Percentiles rank a stretch among this genome's conserved stretches.
Evolutionary conservation across 768 basidiomycete genomes (phyloP).

Genomic region (Podaxis sp.): DNA sequence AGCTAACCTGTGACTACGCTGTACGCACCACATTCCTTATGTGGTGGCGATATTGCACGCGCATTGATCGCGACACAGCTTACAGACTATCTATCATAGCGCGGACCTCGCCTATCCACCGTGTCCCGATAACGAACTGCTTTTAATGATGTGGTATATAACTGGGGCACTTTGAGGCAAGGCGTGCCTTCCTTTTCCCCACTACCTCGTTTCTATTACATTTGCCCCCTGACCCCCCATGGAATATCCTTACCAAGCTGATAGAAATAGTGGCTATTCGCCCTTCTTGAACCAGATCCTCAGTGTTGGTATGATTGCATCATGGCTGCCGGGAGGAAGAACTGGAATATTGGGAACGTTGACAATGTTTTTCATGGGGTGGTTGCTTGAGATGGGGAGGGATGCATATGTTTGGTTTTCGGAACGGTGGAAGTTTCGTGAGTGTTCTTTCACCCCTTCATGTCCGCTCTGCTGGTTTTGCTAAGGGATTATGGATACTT

Average conservation of each 20-base stretch:
- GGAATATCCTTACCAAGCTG: background rate
- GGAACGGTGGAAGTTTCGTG: conserved; percentile 30
- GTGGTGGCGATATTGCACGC: background rate
- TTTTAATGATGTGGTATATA: background rate
- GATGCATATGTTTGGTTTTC: conserved; percentile 29
- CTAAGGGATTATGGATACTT: background rate
- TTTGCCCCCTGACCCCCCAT: background rate
- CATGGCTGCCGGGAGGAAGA: conserved; percentile 5
- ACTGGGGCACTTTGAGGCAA: background rate
- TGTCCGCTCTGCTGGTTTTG: background rate
- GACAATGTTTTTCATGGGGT: conserved; percentile 14
- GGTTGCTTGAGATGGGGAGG: conserved; percentile 15
- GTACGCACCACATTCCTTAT: too few species aligned
- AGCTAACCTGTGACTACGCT: too few species aligned
- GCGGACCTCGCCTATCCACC: background rate
- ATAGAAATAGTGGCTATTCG: background rate
- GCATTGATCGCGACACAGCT: conserved; percentile 3
- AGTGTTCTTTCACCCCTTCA: conserved; percentile 14
- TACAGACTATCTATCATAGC: background rate
- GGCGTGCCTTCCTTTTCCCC: background rate
- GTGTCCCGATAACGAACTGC: background rate
- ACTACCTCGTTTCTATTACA: background rate
- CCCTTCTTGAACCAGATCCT: conserved; percentile 6
- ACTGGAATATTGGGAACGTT: conserved; percentile 3
- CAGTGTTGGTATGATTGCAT: conserved; percentile 9